These are phyloP conservation scores for Mortierella sp. DNA, from an alignment of 371 early-diverging fungal genomes.

Conservation along the genomic window DNA sequence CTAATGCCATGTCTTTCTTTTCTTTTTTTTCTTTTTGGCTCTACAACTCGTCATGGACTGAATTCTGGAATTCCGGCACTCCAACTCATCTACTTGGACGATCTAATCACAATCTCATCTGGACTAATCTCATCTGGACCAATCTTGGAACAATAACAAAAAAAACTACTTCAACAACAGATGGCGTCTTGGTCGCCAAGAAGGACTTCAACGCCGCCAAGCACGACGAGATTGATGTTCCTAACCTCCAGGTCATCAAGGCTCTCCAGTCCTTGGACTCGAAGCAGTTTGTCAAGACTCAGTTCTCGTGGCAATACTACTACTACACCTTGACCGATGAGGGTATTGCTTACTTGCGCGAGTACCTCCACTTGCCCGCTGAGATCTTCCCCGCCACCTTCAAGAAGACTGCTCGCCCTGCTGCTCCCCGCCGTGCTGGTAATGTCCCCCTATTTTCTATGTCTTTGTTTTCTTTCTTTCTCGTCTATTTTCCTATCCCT, in stretches of 20 bases:
- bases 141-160: background rate
- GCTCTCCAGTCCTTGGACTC: conserved; percentile 97
- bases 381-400: conserved; percentile 97
- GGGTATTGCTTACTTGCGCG: conserved; percentile 98
- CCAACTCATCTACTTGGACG: background rate
- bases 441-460: conserved; percentile 24
- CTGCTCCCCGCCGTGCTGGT: conserved; percentile 67
- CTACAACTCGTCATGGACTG: background rate
- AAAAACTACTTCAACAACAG: conserved; percentile 62
- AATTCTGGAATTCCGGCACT: background rate
- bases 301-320: conserved; percentile 99
- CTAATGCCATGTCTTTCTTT: background rate
- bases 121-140: background rate
- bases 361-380: conserved; percentile 96
- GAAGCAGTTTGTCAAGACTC: conserved; percentile 94
- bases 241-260: conserved; percentile 99
- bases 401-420: conserved; percentile 87
- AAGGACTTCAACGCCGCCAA: conserved; percentile 97
- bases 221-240: conserved; percentile 95
- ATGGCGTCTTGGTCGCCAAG: conserved; percentile 98
- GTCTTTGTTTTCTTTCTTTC: background rate
- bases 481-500: background rate
- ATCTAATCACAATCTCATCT: background rate
- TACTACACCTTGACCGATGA: conserved; percentile 98
- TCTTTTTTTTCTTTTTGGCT: background rate